Evolutionary conservation across 2,329 filamentous ascomycete genomes (phyloP).

Genomic region (Aspergillus nomiae): DNA sequence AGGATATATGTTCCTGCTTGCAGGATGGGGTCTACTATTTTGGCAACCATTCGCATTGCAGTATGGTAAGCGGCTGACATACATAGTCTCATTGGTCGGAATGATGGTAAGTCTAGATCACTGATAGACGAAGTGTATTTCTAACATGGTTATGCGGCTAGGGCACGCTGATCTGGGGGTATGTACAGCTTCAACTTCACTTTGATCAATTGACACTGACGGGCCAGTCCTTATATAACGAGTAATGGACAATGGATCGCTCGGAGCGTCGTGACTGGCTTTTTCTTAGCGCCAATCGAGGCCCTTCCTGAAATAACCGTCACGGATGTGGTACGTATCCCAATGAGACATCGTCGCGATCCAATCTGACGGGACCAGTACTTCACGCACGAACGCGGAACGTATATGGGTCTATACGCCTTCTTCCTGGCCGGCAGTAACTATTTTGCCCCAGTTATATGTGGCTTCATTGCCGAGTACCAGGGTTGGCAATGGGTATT

Average conservation of each 20-base stretch:
- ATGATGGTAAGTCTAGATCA: constrained; percentile 29
- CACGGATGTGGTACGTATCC: constrained; percentile 41
- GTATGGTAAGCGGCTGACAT: constrained; percentile 44
- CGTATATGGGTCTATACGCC: constrained; percentile 44
- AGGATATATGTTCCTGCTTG: constrained; percentile 44
- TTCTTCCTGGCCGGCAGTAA: constrained; percentile 46
- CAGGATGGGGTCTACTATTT: constrained; percentile 49
- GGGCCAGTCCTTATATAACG: constrained; percentile 31
- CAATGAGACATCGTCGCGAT: background rate
- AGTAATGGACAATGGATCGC: constrained; percentile 44
- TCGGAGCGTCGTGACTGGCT: constrained; percentile 39
- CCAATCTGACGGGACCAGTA: constrained; percentile 30
- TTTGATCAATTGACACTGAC: constrained; percentile 1
- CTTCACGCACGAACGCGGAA: constrained; percentile 45
- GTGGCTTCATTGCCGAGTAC: constrained; percentile 50
- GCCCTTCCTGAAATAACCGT: constrained; percentile 44
- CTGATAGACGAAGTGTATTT: background rate
- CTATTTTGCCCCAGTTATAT: constrained; percentile 49
- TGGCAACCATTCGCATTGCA: constrained; percentile 52
- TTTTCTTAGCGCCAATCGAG: constrained; percentile 46
- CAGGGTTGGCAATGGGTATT: constrained; percentile 53
- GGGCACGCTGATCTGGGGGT: constrained; percentile 37
- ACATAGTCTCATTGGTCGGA: constrained; percentile 35
- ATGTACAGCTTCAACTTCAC: constrained; percentile 9
- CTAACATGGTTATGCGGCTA: constrained; percentile 11